These are phyloP conservation scores for Exophiala sideris DNA, from an alignment of 2,329 filamentous ascomycete species.

Conservation along the genomic window DNA sequence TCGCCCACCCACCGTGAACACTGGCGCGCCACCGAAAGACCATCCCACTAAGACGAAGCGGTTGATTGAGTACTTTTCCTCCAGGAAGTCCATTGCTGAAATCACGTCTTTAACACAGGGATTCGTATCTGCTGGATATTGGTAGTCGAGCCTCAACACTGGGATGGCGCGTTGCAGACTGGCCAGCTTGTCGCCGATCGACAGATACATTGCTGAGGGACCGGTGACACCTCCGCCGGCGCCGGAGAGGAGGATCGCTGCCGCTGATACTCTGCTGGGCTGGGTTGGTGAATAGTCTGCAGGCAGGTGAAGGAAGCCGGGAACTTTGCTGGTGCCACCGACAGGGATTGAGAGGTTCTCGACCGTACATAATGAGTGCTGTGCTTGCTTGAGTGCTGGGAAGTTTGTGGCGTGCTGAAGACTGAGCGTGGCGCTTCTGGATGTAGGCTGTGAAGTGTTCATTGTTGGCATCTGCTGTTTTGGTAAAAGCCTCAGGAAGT, in stretches of 20 bases:
- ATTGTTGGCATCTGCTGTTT: not conserved
- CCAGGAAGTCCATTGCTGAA: constrained; percentile 38
- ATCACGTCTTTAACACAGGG: constrained; percentile 38
- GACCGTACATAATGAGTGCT: constrained; percentile 9
- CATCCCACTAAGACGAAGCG: constrained; percentile 43
- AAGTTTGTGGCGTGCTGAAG: constrained; percentile 2
- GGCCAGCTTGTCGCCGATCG: constrained; percentile 41
- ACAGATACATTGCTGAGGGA: constrained; percentile 41
- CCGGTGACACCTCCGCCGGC: constrained; percentile 41
- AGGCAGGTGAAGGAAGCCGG: constrained; percentile 35
- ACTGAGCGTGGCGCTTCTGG: not conserved
- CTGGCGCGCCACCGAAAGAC: constrained; percentile 44
- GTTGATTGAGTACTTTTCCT: constrained; percentile 31
- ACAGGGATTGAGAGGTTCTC: constrained; percentile 13
- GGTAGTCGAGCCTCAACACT: constrained; percentile 42
- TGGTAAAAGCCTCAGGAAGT: not conserved
- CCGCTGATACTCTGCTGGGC: constrained; percentile 16
- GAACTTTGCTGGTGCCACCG: constrained; percentile 25
- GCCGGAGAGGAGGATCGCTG: constrained; percentile 34
- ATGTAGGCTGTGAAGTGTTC: not conserved
- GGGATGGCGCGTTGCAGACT: constrained; percentile 37
- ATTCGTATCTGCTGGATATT: constrained; percentile 34
- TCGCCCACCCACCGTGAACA: constrained; percentile 26
- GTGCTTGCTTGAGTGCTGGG: not conserved
- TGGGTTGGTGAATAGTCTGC: constrained; percentile 26